Conservation (phyloP, 2,329 filamentous ascomycete species). For the Fusarium paranaense region DNA sequence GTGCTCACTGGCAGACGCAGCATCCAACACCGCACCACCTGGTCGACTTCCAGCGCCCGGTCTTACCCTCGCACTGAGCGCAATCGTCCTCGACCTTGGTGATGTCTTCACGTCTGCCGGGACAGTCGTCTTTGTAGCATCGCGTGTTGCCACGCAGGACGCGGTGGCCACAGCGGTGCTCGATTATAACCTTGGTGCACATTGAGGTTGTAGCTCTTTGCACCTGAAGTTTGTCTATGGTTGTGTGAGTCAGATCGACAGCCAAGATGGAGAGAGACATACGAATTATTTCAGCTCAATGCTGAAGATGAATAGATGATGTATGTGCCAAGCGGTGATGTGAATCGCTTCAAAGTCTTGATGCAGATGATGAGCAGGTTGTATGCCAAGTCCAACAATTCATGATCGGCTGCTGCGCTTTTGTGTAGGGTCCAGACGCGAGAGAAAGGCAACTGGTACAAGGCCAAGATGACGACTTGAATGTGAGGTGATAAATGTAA, state of each 20-base stretch:
- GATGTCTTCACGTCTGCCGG: constrained; percentile 47
- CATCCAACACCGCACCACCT: constrained; percentile 54
- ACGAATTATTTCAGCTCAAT: neutral
- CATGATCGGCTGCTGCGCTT: constrained; percentile 5
- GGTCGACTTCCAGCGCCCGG: constrained; percentile 45
- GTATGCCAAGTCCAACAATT: neutral
- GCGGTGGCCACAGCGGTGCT: constrained; percentile 53
- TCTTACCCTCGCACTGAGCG: constrained; percentile 49
- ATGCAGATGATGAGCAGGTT: constrained; percentile 1
- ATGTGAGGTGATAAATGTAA: neutral
- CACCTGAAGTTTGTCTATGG: neutral
- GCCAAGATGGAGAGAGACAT: neutral
- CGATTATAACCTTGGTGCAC: constrained; percentile 49
- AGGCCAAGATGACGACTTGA: neutral
- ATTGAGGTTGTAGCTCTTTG: constrained; percentile 33
- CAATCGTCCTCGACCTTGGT: constrained; percentile 48
- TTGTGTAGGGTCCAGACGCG: neutral
- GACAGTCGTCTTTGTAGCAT: constrained; percentile 50
- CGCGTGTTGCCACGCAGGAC: constrained; percentile 50
- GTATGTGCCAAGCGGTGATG: neutral
- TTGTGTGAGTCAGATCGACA: neutral
- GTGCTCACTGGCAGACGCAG: constrained; percentile 43
- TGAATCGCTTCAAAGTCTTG: constrained; percentile 4
- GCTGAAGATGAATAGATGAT: neutral
- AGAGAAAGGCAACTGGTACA: neutral